Percentiles rank a stretch among this genome's conserved stretches.
These are phyloP conservation scores for Rhodotorula sphaerocarpa DNA, from an alignment of 768 basidiomycete species.

Conservation along the genomic window DNA sequence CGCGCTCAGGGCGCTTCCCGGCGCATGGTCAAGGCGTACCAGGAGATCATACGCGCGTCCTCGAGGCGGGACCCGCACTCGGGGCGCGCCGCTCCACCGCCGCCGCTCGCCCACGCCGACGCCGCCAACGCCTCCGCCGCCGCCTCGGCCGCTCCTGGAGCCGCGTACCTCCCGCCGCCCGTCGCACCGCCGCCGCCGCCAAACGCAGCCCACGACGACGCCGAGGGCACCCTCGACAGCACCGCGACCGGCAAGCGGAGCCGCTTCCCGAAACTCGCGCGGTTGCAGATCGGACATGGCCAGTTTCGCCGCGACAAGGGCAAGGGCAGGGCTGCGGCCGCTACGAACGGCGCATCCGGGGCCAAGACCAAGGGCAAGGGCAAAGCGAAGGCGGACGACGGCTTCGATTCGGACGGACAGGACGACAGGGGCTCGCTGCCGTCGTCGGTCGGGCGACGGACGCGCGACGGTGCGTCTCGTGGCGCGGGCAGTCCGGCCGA, in stretches of 20 bases:
- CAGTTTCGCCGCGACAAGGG: neutral
- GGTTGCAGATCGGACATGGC: neutral
- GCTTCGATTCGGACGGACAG: neutral
- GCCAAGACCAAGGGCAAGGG: neutral
- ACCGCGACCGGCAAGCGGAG: too few relatives aligned
- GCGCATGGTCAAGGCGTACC: conserved; percentile 15
- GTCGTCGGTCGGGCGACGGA: too few relatives aligned
- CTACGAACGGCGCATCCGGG: neutral
- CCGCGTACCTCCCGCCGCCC: neutral
- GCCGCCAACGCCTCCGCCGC: neutral
- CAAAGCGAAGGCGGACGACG: too few relatives aligned
- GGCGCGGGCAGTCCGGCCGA: too few relatives aligned
- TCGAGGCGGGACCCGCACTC: conserved; percentile 4
- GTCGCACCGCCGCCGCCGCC: neutral
- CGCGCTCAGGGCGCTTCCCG: too few relatives aligned
- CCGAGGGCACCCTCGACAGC: neutral
- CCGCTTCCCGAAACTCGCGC: conserved; percentile 1
- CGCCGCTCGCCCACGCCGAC: too few relatives aligned
- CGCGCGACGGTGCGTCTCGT: too few relatives aligned
- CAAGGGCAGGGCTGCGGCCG: neutral
- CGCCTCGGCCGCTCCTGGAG: neutral
- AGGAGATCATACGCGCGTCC: conserved; percentile 14
- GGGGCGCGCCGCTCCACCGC: neutral
- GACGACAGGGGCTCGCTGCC: neutral
- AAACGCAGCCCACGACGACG: too few relatives aligned